Percentiles rank a stretch among this genome's conserved stretches.
phyloP scores from a whole-genome alignment of 805 yeast species.

The Candida caryicola region DNA sequence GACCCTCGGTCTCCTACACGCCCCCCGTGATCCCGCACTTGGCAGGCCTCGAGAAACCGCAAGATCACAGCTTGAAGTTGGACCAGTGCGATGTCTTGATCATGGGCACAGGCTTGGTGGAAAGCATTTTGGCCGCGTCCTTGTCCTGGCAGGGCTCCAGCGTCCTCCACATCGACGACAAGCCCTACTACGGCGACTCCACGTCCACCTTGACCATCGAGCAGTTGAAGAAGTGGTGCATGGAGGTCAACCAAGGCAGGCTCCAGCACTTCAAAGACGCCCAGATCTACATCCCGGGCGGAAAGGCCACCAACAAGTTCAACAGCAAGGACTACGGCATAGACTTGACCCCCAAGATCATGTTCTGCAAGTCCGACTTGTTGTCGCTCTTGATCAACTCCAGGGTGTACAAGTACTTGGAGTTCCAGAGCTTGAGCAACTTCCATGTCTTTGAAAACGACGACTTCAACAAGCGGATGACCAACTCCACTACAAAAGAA shows the following conservation, averaged over 20 bases:
- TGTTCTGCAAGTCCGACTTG: constrained; percentile 89
- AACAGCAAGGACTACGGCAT: constrained; percentile 77
- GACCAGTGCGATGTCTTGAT: constrained; percentile 78
- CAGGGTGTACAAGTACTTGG: constrained; percentile 86
- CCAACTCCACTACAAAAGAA: constrained; percentile 71
- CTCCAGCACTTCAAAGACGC: constrained; percentile 62
- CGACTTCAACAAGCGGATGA: constrained; percentile 72
- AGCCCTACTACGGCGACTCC: constrained; percentile 85
- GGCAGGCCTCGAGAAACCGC: constrained; percentile 76
- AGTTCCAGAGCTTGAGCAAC: constrained; percentile 81
- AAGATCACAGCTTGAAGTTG: constrained; percentile 60
- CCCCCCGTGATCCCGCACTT: constrained; percentile 61
- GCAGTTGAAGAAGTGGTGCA: constrained; percentile 81
- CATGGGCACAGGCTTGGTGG: constrained; percentile 89
- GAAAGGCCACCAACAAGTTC: constrained; percentile 47
- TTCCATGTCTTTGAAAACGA: constrained; percentile 96
- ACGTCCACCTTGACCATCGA: constrained; percentile 84
- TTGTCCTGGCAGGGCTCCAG: constrained; percentile 98
- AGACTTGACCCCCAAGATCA: constrained; percentile 80
- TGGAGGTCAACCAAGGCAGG: constrained; percentile 54
- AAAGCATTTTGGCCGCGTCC: constrained; percentile 87
- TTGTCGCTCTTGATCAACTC: constrained; percentile 74
- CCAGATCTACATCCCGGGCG: constrained; percentile 69
- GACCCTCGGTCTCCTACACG: constrained; percentile 49
- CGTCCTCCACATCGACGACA: constrained; percentile 84